These are phyloP conservation scores for Aspergillus baeticus DNA, from an alignment of 495 filamentous ascomycete species.

Conservation along the genomic window DNA sequence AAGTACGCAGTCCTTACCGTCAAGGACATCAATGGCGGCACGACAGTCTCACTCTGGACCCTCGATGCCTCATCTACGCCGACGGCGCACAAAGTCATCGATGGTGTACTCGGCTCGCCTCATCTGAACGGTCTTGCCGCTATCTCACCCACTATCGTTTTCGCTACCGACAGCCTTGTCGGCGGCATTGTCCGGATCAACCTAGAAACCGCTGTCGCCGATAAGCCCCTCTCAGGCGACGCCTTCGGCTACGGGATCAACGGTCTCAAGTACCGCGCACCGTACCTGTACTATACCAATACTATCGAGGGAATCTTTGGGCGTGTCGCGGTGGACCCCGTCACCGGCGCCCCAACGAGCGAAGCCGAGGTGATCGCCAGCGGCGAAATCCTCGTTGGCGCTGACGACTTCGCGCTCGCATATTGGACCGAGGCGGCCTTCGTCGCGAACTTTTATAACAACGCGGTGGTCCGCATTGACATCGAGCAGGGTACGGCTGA, in stretches of 20 bases:
- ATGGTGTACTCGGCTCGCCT: neutral
- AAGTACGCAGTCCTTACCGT: neutral
- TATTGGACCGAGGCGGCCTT: constrained; percentile 1
- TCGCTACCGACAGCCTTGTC: neutral
- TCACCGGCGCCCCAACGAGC: neutral
- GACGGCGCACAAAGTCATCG: neutral
- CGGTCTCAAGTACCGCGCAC: neutral
- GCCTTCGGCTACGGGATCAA: neutral
- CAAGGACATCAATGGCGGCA: neutral
- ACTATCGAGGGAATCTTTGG: neutral
- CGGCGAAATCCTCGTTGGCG: neutral
- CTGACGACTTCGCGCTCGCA: neutral
- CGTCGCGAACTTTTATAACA: constrained; percentile 1
- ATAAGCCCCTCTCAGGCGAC: neutral
- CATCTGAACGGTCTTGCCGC: neutral
- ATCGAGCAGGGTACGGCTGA: neutral
- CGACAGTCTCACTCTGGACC: constrained; percentile 1
- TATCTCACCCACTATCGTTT: neutral
- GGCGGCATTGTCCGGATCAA: neutral
- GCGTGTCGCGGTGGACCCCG: neutral
- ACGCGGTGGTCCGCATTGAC: neutral
- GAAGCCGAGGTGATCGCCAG: neutral
- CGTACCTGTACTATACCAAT: constrained; percentile 7
- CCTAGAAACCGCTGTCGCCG: neutral
- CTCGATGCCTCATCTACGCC: neutral